Conservation (phyloP, 176 grass and related monocot species). For the Olyra latifolia region DNA sequence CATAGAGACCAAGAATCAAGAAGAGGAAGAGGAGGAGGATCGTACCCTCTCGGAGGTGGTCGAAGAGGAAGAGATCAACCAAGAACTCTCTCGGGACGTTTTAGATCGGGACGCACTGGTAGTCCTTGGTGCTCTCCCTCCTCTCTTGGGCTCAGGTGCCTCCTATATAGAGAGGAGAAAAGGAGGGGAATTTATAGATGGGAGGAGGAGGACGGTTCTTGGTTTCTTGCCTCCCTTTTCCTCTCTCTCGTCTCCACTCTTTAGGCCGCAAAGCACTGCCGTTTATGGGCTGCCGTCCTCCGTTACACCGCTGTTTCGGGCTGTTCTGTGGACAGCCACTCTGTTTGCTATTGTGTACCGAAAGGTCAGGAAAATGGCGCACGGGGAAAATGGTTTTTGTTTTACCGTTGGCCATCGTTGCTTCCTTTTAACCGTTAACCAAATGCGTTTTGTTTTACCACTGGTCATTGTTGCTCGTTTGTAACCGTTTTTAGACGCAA, state of each 20-base stretch:
- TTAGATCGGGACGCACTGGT: slow-evolving; percentile 24
- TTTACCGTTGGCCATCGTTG: not conserved
- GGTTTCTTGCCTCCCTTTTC: slow-evolving; percentile 9
- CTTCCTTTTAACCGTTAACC: not conserved
- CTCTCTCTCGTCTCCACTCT: not conserved
- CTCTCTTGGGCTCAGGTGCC: slow-evolving; percentile 20
- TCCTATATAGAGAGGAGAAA: slow-evolving; percentile 19
- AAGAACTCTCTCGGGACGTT: slow-evolving; percentile 40
- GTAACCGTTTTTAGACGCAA: no score
- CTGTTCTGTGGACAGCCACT: slow-evolving; percentile 29
- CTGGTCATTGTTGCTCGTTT: no score
- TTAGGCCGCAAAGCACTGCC: slow-evolving; percentile 25
- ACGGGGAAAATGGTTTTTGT: not conserved
- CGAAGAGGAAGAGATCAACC: slow-evolving; percentile 52
- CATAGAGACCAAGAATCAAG: not conserved
- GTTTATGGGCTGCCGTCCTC: not conserved
- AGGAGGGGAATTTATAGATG: slow-evolving; percentile 49
- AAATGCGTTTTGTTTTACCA: no score
- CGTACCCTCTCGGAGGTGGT: slow-evolving; percentile 47
- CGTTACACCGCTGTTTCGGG: not conserved
- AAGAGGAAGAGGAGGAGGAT: not conserved
- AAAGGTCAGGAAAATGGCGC: not conserved
- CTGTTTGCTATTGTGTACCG: not conserved
- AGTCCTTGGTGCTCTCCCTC: slow-evolving; percentile 46
- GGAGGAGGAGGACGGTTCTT: slow-evolving; percentile 38